A percentile compares a stretch with the other conserved stretches of the same genome.
Evolutionary conservation across 2,329 filamentous ascomycete species (phyloP).

Genomic region (Hymenoscyphus fraxineus): DNA sequence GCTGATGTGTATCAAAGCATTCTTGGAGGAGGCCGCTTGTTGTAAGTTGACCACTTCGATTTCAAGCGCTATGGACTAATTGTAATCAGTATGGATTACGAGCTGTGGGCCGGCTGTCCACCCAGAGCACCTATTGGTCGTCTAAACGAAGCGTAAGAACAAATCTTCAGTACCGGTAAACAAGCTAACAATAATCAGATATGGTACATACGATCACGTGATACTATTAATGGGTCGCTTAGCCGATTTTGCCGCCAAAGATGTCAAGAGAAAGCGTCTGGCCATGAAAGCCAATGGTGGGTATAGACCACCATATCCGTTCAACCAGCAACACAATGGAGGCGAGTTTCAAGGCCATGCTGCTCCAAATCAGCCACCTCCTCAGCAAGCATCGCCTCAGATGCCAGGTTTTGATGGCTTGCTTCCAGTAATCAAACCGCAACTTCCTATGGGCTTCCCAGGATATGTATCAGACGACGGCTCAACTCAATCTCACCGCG

Average conservation of each 20-base stretch:
- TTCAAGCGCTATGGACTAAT: constrained; percentile 6
- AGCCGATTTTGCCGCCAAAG: constrained; percentile 71
- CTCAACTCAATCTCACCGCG: constrained; percentile 24
- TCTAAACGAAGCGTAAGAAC: constrained; percentile 64
- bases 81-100: constrained; percentile 56
- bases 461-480: constrained; percentile 8
- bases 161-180: too few species aligned
- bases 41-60: constrained; percentile 58
- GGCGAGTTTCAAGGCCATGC: constrained; percentile 13
- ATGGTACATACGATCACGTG: constrained; percentile 85
- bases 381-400: constrained; percentile 15
- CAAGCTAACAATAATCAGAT: constrained; percentile 47
- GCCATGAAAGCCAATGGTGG: constrained; percentile 52
- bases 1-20: constrained; percentile 92
- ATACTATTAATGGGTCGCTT: constrained; percentile 77
- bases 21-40: constrained; percentile 75
- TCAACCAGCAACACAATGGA: constrained; percentile 4
- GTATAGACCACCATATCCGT: constrained; percentile 32
- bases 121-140: constrained; percentile 77
- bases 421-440: constrained; percentile 29
- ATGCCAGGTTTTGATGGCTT: constrained; percentile 33
- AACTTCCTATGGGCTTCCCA: constrained; percentile 33
- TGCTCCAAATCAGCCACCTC: constrained; percentile 1
- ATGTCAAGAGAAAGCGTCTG: constrained; percentile 73
- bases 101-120: constrained; percentile 80